These are phyloP conservation scores for Penicillium simplicissimum DNA, from an alignment of 495 filamentous ascomycete genomes.

Conservation along the genomic window DNA sequence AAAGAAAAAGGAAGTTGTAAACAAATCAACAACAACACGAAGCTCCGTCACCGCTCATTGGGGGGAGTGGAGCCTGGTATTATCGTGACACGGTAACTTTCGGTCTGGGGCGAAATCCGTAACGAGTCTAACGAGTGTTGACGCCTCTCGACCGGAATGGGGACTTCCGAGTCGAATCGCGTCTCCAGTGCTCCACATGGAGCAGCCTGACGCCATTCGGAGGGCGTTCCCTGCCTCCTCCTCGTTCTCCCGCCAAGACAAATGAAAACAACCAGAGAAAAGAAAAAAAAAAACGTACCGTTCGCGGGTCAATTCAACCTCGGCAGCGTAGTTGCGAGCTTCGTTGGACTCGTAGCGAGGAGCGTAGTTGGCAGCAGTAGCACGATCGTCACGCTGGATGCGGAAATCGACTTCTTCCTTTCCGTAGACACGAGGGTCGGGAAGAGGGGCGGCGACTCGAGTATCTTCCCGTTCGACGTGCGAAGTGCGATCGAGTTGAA, in stretches of 20 bases:
- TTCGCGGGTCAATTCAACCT: slow-evolving; percentile 59
- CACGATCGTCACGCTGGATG: slow-evolving; percentile 59
- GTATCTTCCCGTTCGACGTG: slow-evolving; percentile 94
- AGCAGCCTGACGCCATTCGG: neutral
- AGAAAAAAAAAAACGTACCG: slow-evolving; percentile 44
- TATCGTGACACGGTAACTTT: slow-evolving; percentile 44
- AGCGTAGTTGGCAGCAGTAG: neutral
- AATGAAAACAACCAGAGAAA: slow-evolving; percentile 19
- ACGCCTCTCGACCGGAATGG: slow-evolving; percentile 29
- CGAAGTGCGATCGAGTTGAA: slow-evolving; percentile 73
- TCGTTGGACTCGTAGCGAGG: slow-evolving; percentile 15
- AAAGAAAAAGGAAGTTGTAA: slow-evolving; percentile 17
- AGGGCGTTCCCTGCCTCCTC: too few relatives aligned
- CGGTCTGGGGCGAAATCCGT: slow-evolving; percentile 30
- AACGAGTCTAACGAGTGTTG: slow-evolving; percentile 30
- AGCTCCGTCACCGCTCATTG: slow-evolving; percentile 35
- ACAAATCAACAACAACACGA: slow-evolving; percentile 35
- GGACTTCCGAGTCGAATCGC: slow-evolving; percentile 27
- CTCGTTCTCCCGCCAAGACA: neutral
- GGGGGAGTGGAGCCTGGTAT: slow-evolving; percentile 25
- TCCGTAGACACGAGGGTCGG: slow-evolving; percentile 64
- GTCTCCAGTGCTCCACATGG: neutral
- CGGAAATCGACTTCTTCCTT: slow-evolving; percentile 81
- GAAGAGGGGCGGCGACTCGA: slow-evolving; percentile 66
- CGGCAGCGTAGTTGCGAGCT: slow-evolving; percentile 32